These are phyloP conservation scores for Penicillium sp. DNA, from an alignment of 2,329 filamentous ascomycete genomes.

Conservation along the genomic window DNA sequence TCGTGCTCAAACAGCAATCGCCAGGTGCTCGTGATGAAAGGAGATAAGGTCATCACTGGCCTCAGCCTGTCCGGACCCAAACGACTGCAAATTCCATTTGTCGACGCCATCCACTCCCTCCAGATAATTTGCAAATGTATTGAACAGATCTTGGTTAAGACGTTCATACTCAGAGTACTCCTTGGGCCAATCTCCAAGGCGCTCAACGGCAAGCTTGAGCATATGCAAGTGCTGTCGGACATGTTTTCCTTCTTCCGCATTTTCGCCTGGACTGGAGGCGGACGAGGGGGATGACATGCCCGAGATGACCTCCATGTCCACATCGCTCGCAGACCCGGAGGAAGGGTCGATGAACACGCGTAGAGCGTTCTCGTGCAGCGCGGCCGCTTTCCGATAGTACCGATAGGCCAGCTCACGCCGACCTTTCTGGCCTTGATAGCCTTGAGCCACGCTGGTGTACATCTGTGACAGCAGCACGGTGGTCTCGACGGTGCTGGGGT, in stretches of 20 bases:
- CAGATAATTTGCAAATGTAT: slow-evolving; percentile 37
- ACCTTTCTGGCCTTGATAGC: slow-evolving; percentile 37
- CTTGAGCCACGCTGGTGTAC: slow-evolving; percentile 48
- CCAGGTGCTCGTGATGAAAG: no score
- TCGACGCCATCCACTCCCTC: slow-evolving; percentile 46
- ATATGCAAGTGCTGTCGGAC: slow-evolving; percentile 43
- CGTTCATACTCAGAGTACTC: slow-evolving; percentile 53
- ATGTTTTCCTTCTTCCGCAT: slow-evolving; percentile 32
- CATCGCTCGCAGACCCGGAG: slow-evolving; percentile 32
- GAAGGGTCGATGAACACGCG: slow-evolving; percentile 39
- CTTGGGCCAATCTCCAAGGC: slow-evolving; percentile 51
- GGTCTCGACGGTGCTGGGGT: slow-evolving; percentile 53
- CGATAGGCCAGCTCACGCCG: slow-evolving; percentile 38
- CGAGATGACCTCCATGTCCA: slow-evolving; percentile 24
- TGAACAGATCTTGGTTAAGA: slow-evolving; percentile 40
- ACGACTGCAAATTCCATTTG: slow-evolving; percentile 53
- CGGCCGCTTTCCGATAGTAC: slow-evolving; percentile 44
- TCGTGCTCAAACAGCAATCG: no score
- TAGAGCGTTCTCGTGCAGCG: slow-evolving; percentile 43
- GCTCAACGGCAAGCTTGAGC: slow-evolving; percentile 45
- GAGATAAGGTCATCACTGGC: slow-evolving; percentile 5
- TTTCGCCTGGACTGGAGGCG: slow-evolving; percentile 25
- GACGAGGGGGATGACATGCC: slow-evolving; percentile 26
- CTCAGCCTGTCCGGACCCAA: slow-evolving; percentile 53
- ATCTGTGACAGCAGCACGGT: slow-evolving; percentile 55